Conservation (phyloP, 305 asterid species). For the Plantago rigida region DNA sequence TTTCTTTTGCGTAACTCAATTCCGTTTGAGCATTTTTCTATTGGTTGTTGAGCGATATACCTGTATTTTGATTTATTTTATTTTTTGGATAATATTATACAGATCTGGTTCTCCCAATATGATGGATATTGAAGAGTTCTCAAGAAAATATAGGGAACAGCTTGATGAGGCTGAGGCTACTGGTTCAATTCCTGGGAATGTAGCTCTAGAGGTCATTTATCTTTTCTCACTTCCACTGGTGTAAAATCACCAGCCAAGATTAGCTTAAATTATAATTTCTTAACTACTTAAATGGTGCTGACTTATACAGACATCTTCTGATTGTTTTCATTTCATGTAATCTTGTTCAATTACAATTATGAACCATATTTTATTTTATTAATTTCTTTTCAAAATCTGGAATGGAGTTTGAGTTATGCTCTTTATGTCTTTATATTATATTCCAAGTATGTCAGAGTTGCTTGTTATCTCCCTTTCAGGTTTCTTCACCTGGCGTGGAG, state of each 20-base stretch:
- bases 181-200: conserved; percentile 53
- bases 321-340: background rate
- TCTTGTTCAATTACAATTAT: background rate
- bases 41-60: background rate
- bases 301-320: background rate
- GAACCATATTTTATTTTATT: background rate
- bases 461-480: conserved; percentile 34
- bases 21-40: background rate
- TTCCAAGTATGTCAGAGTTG: background rate
- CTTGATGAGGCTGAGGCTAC: conserved; percentile 68
- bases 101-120: conserved; percentile 87
- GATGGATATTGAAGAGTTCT: conserved; percentile 70
- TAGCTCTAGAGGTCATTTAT: conserved; percentile 54
- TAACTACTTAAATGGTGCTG: no score
- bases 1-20: background rate
- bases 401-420: no score
- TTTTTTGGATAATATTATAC: conserved; percentile 26
- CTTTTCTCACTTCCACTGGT: conserved; percentile 18
- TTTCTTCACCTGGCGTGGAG: conserved; percentile 85
- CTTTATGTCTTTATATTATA: background rate
- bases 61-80: background rate
- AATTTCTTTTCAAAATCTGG: no score
- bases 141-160: conserved; percentile 45
- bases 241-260: conserved; percentile 2
- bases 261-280: background rate